Percentiles rank a stretch among this genome's conserved stretches.
phyloP scores from a whole-genome alignment of 208 protist genomes.

The Zelonia costaricensis region DNA sequence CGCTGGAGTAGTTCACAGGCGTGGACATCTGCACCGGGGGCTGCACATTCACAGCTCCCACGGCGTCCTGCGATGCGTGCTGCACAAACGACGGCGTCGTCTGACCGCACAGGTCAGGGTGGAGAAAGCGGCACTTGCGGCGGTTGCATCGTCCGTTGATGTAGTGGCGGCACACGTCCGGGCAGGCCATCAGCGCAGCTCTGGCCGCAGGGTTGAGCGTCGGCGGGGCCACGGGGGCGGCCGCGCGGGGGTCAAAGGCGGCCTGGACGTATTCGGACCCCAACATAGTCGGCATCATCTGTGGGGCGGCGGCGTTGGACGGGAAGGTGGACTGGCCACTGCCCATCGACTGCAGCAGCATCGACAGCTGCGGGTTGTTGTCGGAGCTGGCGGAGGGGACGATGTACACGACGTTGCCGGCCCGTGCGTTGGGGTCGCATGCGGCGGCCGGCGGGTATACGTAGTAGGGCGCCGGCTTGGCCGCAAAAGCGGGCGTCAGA shows the following conservation, averaged over 20 bases:
- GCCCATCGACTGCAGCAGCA: constrained; percentile 15
- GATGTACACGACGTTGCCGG: constrained; percentile 17
- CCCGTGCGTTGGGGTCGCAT: constrained; percentile 7
- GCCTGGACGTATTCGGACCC: not conserved
- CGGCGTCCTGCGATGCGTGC: not conserved
- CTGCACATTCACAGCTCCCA: not conserved
- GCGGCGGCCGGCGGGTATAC: constrained; percentile 2
- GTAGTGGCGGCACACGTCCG: constrained; percentile 54
- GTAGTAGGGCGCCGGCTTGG: constrained; percentile 6
- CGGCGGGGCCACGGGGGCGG: not conserved
- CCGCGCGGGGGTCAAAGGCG: not conserved
- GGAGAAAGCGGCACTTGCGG: constrained; percentile 67
- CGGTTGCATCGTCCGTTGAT: constrained; percentile 66
- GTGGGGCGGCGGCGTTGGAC: not conserved
- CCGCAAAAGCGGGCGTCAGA: not conserved
- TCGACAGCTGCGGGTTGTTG: constrained; percentile 4
- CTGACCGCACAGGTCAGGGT: constrained; percentile 22
- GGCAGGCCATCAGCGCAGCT: constrained; percentile 1
- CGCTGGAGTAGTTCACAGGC: constrained; percentile 1
- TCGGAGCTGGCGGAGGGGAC: not conserved
- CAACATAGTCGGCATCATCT: constrained; percentile 4
- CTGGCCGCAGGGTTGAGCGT: constrained; percentile 7
- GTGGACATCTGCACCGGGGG: not conserved
- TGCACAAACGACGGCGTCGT: not conserved
- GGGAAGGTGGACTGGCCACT: constrained; percentile 3